phyloP scores from a whole-genome alignment of 768 basidiomycete genomes.

The Suillus subluteus region DNA sequence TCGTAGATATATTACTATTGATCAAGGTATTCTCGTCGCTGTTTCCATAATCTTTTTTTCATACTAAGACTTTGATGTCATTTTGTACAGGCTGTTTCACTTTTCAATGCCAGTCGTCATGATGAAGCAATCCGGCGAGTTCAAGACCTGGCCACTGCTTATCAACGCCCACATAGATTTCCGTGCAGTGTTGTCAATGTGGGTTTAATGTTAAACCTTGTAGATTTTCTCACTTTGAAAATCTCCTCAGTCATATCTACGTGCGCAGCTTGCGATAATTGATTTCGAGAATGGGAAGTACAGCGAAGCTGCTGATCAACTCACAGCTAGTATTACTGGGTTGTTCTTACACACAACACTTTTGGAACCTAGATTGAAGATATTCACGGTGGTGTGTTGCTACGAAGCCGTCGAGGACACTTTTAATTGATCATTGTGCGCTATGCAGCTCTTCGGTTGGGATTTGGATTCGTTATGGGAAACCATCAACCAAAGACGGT shows the following conservation, averaged over 20 bases:
- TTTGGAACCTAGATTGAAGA: neutral
- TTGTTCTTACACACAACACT: neutral
- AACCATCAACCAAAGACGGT: neutral
- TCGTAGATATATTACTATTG: neutral
- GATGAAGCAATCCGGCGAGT: neutral
- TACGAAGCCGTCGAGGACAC: neutral
- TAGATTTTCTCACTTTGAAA: neutral
- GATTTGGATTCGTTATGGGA: neutral
- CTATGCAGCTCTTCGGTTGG: neutral
- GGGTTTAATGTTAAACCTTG: neutral
- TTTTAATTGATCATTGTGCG: neutral
- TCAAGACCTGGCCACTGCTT: neutral
- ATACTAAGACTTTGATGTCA: neutral
- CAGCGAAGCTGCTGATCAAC: neutral
- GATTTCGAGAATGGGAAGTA: neutral
- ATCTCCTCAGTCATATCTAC: neutral
- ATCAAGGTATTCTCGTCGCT: neutral
- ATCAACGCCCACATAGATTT: neutral
- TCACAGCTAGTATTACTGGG: neutral
- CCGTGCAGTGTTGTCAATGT: neutral
- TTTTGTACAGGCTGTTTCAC: neutral
- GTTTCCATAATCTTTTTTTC: neutral
- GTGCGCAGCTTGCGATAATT: neutral
- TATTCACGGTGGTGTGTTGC: conserved; percentile 1
- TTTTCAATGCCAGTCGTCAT: neutral